Percentiles rank a stretch among this genome's conserved stretches.
Conservation (phyloP, 1,139 yeast species). For the Diutina neorugosa region DNA sequence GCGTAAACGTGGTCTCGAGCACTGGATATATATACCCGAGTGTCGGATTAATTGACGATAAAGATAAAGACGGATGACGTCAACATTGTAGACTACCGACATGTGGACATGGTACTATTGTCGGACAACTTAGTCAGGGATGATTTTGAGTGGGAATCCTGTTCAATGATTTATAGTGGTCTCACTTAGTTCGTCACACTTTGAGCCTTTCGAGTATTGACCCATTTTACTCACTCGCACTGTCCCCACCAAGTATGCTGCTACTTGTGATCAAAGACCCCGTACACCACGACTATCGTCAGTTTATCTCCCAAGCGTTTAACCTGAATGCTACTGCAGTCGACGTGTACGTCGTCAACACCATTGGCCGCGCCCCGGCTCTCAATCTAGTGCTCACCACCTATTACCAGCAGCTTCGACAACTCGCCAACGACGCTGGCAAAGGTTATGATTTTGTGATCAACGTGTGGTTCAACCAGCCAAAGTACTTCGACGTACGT, state of each 20-base stretch:
- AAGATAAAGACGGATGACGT: no score
- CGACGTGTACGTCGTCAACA: constrained; percentile 15
- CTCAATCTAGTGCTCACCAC: constrained; percentile 18
- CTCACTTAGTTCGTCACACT: no score
- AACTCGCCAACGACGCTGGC: constrained; percentile 12
- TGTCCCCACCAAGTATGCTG: not conserved
- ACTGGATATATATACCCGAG: no score
- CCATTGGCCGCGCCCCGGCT: constrained; percentile 12
- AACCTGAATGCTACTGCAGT: constrained; percentile 8
- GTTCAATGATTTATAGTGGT: no score
- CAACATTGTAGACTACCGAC: no score
- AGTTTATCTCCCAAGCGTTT: constrained; percentile 12
- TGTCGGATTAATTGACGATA: no score
- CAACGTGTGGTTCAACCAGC: constrained; percentile 19
- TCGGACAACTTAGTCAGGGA: no score
- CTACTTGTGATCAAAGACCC: constrained; percentile 14
- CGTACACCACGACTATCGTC: constrained; percentile 13
- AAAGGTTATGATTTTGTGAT: constrained; percentile 19
- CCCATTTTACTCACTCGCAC: not conserved
- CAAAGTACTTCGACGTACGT: not conserved
- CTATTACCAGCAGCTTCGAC: constrained; percentile 17
- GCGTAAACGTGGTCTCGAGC: no score
- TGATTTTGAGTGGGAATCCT: no score
- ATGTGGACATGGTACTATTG: no score
- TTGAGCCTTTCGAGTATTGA: not conserved